phyloP scores from a whole-genome alignment of 1,139 yeast genomes.

The Scheffersomyces lignicola region DNA sequence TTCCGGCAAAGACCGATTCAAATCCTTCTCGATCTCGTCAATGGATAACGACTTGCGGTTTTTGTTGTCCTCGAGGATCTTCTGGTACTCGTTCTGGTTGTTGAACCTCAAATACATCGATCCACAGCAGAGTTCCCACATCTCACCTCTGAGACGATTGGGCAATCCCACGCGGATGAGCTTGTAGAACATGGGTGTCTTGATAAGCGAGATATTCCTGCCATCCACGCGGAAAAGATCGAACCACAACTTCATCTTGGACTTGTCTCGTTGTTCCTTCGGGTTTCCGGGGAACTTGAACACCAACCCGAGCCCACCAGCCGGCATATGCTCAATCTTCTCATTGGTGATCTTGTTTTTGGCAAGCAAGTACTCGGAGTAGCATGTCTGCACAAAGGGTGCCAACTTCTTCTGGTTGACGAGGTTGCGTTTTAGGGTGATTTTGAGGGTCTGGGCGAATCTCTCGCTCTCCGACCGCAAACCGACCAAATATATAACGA shows the following conservation, averaged over 20 bases:
- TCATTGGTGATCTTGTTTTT: slow-evolving; percentile 55
- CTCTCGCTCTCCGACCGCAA: slow-evolving; percentile 75
- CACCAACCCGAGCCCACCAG: slow-evolving; percentile 80
- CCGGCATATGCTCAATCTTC: slow-evolving; percentile 56
- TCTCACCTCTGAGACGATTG: slow-evolving; percentile 87
- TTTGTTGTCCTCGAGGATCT: slow-evolving; percentile 57
- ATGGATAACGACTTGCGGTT: slow-evolving; percentile 77
- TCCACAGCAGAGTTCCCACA: slow-evolving; percentile 94
- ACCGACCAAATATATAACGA: slow-evolving; percentile 76
- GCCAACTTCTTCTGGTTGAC: slow-evolving; percentile 60
- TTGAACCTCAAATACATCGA: slow-evolving; percentile 74
- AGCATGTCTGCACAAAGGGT: slow-evolving; percentile 70
- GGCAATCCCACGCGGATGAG: slow-evolving; percentile 90
- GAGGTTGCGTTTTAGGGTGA: slow-evolving; percentile 62
- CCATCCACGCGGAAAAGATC: slow-evolving; percentile 86
- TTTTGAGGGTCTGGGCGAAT: slow-evolving; percentile 70
- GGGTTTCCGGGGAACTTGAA: slow-evolving; percentile 92
- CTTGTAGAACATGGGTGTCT: slow-evolving; percentile 77
- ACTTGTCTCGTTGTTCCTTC: slow-evolving; percentile 70
- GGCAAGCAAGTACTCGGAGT: slow-evolving; percentile 78
- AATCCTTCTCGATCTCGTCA: slow-evolving; percentile 95
- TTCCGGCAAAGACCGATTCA: slow-evolving; percentile 92
- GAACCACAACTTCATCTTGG: slow-evolving; percentile 91
- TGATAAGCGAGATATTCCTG: slow-evolving; percentile 72
- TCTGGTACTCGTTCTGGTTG: slow-evolving; percentile 58